Percentiles rank a stretch among this genome's conserved stretches.
These are phyloP conservation scores for Phytopythium ostracodes DNA, from an alignment of 352 stramenopile species.

Conservation along the genomic window DNA sequence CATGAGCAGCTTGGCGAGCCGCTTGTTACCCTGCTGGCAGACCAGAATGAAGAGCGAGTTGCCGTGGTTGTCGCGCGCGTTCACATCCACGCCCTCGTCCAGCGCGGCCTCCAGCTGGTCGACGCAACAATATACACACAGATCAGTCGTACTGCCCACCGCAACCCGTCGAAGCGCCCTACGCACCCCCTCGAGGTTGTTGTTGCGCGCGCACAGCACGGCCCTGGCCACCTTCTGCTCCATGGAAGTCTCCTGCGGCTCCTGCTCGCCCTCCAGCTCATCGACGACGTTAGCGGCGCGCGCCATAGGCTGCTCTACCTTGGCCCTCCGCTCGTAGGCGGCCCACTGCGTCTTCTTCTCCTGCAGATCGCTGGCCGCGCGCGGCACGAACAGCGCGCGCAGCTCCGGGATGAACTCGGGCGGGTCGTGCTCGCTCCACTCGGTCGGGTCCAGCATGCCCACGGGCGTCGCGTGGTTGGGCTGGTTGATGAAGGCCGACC, in stretches of 20 bases:
- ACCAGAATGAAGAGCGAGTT: constrained; percentile 95
- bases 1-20: constrained; percentile 93
- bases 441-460: constrained; percentile 63
- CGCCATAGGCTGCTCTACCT: neutral
- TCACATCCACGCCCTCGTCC: constrained; percentile 86
- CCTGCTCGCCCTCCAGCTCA: constrained; percentile 9
- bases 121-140: neutral
- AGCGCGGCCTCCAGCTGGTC: constrained; percentile 88
- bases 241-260: constrained; percentile 23
- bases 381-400: constrained; percentile 50
- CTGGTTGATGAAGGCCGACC: constrained; percentile 60
- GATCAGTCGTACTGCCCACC: no score
- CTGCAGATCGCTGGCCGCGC: constrained; percentile 41
- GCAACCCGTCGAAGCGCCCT: no score
- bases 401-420: constrained; percentile 65
- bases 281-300: neutral
- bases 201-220: constrained; percentile 70
- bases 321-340: constrained; percentile 18
- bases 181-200: constrained; percentile 72
- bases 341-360: constrained; percentile 58
- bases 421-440: constrained; percentile 52
- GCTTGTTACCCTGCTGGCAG: constrained; percentile 94
- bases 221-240: constrained; percentile 44
- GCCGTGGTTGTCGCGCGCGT: constrained; percentile 91
- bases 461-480: constrained; percentile 58